Percentiles rank a stretch among this genome's conserved stretches.
These are phyloP conservation scores for Coemansia sp. DNA, from an alignment of 192 early-diverging fungal species.

Conservation along the genomic window DNA sequence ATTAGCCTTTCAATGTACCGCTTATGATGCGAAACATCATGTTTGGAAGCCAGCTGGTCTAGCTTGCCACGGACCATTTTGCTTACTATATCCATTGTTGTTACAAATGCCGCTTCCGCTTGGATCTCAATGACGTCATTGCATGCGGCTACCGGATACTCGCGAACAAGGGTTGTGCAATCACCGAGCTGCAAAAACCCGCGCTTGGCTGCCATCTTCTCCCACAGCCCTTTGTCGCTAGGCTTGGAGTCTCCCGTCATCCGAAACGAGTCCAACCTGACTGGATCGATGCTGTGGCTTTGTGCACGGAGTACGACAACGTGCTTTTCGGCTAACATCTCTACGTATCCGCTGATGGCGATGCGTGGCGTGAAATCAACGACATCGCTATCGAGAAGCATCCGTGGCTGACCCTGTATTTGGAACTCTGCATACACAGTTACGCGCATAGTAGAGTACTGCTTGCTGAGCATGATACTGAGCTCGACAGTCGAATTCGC, in stretches of 20 bases:
- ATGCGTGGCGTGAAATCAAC: slow-evolving; percentile 28
- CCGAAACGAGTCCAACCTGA: slow-evolving; percentile 15
- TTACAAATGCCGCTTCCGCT: slow-evolving; percentile 5
- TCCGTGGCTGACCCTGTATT: not conserved
- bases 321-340: not conserved
- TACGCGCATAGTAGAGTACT: slow-evolving; percentile 1
- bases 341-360: slow-evolving; percentile 3
- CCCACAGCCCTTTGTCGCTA: not conserved
- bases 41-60: not conserved
- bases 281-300: slow-evolving; percentile 5
- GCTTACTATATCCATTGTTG: slow-evolving; percentile 3
- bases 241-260: not conserved
- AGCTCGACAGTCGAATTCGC: not conserved
- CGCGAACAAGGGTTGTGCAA: slow-evolving; percentile 14
- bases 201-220: slow-evolving; percentile 1
- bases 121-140: not conserved
- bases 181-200: slow-evolving; percentile 28
- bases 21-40: slow-evolving; percentile 8
- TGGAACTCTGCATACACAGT: slow-evolving; percentile 25
- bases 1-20: slow-evolving; percentile 19
- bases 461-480: slow-evolving; percentile 9
- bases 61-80: not conserved
- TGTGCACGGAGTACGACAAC: slow-evolving; percentile 18
- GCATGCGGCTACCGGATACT: not conserved
- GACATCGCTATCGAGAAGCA: slow-evolving; percentile 12